Evolutionary conservation across 345 rosid species (phyloP).

Genomic region (Gossypium turneri): DNA sequence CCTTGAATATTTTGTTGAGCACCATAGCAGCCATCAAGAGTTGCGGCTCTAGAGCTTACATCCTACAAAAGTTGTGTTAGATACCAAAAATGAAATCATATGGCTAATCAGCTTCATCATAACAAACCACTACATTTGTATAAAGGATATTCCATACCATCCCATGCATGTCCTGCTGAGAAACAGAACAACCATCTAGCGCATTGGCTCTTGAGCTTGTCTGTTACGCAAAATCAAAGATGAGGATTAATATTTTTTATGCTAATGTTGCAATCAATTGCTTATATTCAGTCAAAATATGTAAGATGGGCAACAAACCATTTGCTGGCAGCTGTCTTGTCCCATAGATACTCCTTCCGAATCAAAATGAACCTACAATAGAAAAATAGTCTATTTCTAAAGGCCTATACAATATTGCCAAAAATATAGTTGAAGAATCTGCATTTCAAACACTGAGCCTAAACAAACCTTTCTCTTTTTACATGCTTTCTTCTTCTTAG

Average conservation of each 20-base stretch:
- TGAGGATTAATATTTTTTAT: not conserved
- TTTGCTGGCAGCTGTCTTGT: slow-evolving; percentile 39
- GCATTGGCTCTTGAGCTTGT: slow-evolving; percentile 39
- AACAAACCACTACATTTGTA: not conserved
- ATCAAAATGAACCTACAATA: slow-evolving; percentile 29
- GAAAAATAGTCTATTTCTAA: slow-evolving; percentile 12
- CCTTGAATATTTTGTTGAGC: slow-evolving; percentile 42
- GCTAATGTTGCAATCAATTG: slow-evolving; percentile 7
- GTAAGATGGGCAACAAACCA: slow-evolving; percentile 28
- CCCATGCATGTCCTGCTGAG: slow-evolving; percentile 41
- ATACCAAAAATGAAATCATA: slow-evolving; percentile 3
- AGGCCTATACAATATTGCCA: not conserved
- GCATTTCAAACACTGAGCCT: slow-evolving; percentile 13
- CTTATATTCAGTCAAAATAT: slow-evolving; percentile 4
- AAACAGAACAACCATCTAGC: slow-evolving; percentile 38
- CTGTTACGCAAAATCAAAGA: slow-evolving; percentile 18
- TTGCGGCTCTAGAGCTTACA: slow-evolving; percentile 42
- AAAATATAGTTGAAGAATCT: not conserved
- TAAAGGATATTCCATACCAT: slow-evolving; percentile 24
- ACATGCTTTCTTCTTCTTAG: slow-evolving; percentile 28
- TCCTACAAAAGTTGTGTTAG: slow-evolving; percentile 27
- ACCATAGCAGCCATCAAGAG: slow-evolving; percentile 37
- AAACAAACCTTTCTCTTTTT: slow-evolving; percentile 56
- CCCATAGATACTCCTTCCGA: slow-evolving; percentile 28
- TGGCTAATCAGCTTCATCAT: not conserved